Percentiles rank a stretch among this genome's conserved stretches.
Evolutionary conservation across 2,329 filamentous ascomycete genomes (phyloP).

Genomic region (Apiospora phragmitis): DNA sequence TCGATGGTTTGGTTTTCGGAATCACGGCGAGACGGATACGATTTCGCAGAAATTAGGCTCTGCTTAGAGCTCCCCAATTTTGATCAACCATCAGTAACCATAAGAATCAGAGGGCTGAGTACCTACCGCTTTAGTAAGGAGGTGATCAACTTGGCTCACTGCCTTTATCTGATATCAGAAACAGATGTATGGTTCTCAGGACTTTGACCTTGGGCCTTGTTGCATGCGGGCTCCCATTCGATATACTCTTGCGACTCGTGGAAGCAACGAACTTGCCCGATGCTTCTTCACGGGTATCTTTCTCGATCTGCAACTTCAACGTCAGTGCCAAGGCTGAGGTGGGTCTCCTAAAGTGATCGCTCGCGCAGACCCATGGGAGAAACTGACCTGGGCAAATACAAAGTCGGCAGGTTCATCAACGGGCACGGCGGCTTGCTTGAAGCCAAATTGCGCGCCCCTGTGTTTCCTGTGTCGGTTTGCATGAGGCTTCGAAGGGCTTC

Average conservation of each 20-base stretch:
- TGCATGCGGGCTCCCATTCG: slow-evolving; percentile 13
- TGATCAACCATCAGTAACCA: not conserved
- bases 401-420: slow-evolving; percentile 12
- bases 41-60: not conserved
- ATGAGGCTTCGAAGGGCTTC: not conserved
- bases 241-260: slow-evolving; percentile 14
- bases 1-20: not conserved
- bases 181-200: too few relatives aligned
- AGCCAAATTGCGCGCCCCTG: slow-evolving; percentile 12
- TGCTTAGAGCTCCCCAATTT: not conserved
- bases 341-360: not conserved
- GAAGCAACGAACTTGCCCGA: slow-evolving; percentile 17
- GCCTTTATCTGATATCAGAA: not conserved
- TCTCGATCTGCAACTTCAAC: slow-evolving; percentile 12
- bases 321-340: not conserved
- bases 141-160: not conserved
- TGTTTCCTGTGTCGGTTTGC: not conserved
- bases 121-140: not conserved
- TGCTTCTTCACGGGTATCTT: slow-evolving; percentile 16
- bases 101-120: not conserved
- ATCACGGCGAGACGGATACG: not conserved
- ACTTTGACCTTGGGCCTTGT: not conserved
- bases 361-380: not conserved
- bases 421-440: not conserved
- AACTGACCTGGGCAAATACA: slow-evolving; percentile 16